Conservation (phyloP, 1,139 yeast genomes). For the Yarrowia galli region DNA sequence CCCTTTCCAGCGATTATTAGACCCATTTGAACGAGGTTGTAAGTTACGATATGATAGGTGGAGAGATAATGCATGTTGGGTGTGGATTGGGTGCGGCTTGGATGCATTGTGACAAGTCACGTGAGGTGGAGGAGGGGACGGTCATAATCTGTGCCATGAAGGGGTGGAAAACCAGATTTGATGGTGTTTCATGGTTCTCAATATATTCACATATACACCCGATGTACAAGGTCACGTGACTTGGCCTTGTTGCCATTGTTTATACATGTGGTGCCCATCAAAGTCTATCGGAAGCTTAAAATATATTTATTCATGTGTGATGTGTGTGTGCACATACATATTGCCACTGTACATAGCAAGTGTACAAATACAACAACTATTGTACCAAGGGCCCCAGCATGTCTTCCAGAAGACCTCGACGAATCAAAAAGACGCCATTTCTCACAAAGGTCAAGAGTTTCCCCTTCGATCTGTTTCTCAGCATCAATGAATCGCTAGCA, state of each 20-base stretch:
- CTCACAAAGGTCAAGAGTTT: slow-evolving; percentile 15
- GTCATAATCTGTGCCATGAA: not conserved
- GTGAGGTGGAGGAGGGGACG: not conserved
- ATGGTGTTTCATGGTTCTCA: no score
- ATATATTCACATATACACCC: no score
- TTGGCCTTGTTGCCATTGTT: not conserved
- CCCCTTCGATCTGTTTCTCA: slow-evolving; percentile 24
- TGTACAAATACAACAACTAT: not conserved
- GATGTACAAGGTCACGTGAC: no score
- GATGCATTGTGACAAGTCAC: slow-evolving; percentile 11
- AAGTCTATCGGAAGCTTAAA: slow-evolving; percentile 1
- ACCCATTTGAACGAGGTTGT: no score
- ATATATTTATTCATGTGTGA: slow-evolving; percentile 1
- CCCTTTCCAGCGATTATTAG: slow-evolving; percentile 10
- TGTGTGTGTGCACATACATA: not conserved
- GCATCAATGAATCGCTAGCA: slow-evolving; percentile 29
- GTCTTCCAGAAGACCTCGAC: not conserved
- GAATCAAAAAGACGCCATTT: slow-evolving; percentile 26
- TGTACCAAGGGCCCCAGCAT: not conserved
- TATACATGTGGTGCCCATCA: not conserved
- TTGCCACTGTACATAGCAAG: not conserved
- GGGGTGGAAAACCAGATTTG: no score
- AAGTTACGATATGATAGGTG: not conserved
- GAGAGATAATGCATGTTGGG: slow-evolving; percentile 1
- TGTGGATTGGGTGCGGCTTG: no score